Base-by-base conservation (phyloP, 257 asterid genomes). In the Thymus mandschuricus region DNA sequence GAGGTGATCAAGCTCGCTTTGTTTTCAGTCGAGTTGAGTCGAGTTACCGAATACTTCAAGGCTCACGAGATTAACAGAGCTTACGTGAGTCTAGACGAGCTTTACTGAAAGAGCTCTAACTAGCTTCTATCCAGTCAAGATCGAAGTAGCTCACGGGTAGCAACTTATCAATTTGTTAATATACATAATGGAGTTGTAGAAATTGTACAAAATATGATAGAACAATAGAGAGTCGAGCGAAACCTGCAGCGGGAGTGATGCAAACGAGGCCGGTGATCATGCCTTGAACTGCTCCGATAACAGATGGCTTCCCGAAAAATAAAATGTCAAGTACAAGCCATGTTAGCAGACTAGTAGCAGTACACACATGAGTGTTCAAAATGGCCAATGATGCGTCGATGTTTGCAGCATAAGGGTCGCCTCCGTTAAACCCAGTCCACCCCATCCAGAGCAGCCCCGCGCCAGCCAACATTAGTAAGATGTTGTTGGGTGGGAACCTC, bases 181-280 rank as follows among this genome's bases (percentile, higher is more conserved):
- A 34, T 34, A 1, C 38, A 34, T 34, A 0, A 34, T 34, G 4
- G 38, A 35, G 40, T 2, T 35, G 40, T 35, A 35, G 2, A 0
- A 6, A 3, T 35, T 35, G 0, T 6, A 35, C 40, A 2, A 49
- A 49, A 13, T 1, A 4, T 27, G 9, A 49, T 49, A 13, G 27
- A 49, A 49, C 8, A 49, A 56, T 28, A 55, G 10, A 29, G 40
- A 10, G 15, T 10, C n/a, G 43, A 57, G 43, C 10, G 31, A 57
- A 29, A 57, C 63, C 63, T 57, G 63, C 63, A 11, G 63, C 63
- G 4, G 63, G 63, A 27, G 43, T 57, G 63, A 57, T 57, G 63
- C 63, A 57, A 1, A 57, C 63, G 10, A 57, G 21, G 43, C 63
- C 63, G 13, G 63, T 57, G 63, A 57, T 57, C 63, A 57, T 57